These are phyloP conservation scores for Tolypocladium sp. DNA, from an alignment of 2,329 filamentous ascomycete genomes.

Conservation along the genomic window DNA sequence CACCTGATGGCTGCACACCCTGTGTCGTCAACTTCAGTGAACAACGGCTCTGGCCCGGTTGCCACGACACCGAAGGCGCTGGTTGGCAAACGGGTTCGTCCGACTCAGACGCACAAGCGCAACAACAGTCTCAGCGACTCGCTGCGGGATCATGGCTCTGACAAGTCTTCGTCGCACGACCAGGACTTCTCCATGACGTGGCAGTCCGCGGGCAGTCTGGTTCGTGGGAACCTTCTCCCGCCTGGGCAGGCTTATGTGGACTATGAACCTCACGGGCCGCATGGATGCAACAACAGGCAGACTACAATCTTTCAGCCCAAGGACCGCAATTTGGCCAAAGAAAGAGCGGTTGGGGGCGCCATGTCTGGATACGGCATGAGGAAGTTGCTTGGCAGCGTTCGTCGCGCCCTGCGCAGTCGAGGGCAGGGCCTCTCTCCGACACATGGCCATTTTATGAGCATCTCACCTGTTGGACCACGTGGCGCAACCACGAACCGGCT, in stretches of 20 bases:
- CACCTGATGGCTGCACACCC: conserved; percentile 46
- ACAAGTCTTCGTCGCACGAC: conserved; percentile 42
- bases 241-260: conserved; percentile 77
- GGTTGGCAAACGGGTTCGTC: conserved; percentile 49
- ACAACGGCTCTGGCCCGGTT: conserved; percentile 38
- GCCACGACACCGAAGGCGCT: conserved; percentile 50
- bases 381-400: conserved; percentile 77
- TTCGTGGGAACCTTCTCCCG: conserved; percentile 76
- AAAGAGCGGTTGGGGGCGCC: conserved; percentile 41
- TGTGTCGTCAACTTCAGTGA: conserved; percentile 39
- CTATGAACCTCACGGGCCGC: conserved; percentile 43
- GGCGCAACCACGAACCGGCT: conserved; percentile 48
- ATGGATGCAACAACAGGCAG: conserved; percentile 35
- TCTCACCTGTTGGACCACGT: conserved; percentile 39
- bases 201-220: conserved; percentile 72
- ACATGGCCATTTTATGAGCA: conserved; percentile 36
- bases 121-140: conserved; percentile 86
- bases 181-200: conserved; percentile 51
- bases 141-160: conserved; percentile 55
- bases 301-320: conserved; percentile 43
- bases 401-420: conserved; percentile 64
- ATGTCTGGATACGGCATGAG: conserved; percentile 71
- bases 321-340: conserved; percentile 30
- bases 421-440: conserved; percentile 33
- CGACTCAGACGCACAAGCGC: conserved; percentile 60